Base-by-base conservation (phyloP, 2,329 filamentous ascomycete species). In the Pestalotiopsis sp. region DNA sequence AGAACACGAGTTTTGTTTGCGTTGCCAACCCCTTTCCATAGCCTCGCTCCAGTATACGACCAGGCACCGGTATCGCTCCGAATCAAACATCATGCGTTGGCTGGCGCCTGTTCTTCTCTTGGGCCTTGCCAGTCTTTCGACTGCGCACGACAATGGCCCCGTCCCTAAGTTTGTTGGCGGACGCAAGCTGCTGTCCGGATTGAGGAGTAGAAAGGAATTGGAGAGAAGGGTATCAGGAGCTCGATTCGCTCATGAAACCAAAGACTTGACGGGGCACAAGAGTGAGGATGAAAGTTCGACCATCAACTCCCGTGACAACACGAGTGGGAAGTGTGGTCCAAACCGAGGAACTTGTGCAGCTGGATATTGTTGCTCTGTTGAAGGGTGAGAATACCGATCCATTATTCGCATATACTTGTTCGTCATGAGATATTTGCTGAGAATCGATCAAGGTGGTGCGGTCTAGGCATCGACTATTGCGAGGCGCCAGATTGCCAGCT, bases 401-500 rank as follows among this genome's bases (percentile, higher is more conserved):
- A 36, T 3, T 27, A 11, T 49, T 49, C 20, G 31, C 31, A 36
- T 2, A 2, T 17, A n/a, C 14, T 4, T 56, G 31, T 38, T 12
- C 17, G 45, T 52, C 45, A 20, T 7, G 5, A 12, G 9, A 62
- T 3, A n/a, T 5, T 1, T 31, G 11, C 61, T 64, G 20, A 64
- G 4, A 27, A 4, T 31, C 13, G 9, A 20, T n/a, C 5, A 68
- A 79, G 77, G 14, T 79, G 72, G 66, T 79, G 77, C 52, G 77
- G 77, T 2, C 9, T 58, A 57, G 74, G 71, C 36, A 62, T 63
- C 64, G 73, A 75, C 0, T 78, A 76, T 59, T 79, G 77, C 59
- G 69, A 67, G 64, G 70, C 77, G 1, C 77, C 77, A 36, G 77
- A 78, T 63, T 79, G 77, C 66, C 77, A 78, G 65, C 68, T 85